phyloP scores from a whole-genome alignment of 73 alveolate genomes.

The Tetrahymena thermophila region DNA sequence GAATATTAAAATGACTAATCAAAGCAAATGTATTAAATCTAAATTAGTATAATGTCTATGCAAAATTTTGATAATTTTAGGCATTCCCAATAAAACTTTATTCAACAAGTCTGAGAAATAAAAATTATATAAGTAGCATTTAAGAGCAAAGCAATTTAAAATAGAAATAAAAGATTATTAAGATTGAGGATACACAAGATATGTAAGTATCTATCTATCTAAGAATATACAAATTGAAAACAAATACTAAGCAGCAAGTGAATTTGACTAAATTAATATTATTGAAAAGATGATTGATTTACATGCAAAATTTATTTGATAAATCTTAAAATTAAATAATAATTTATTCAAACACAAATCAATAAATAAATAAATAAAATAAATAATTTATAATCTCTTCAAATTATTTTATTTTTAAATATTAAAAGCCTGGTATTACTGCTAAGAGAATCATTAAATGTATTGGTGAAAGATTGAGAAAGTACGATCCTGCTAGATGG shows the following conservation, averaged over 20 bases:
- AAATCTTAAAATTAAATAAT: not conserved
- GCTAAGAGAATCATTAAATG: slow-evolving; percentile 73
- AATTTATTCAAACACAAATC: not conserved
- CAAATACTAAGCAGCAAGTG: not conserved
- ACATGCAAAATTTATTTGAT: not conserved
- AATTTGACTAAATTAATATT: not conserved
- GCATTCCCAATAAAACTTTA: not conserved
- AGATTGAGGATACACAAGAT: not conserved
- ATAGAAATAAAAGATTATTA: not conserved
- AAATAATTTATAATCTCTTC: not conserved
- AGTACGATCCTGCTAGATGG: slow-evolving; percentile 73
- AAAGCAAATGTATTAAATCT: not conserved
- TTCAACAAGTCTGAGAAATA: not conserved
- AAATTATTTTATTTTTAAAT: not conserved
- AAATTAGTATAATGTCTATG: not conserved
- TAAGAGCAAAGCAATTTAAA: not conserved
- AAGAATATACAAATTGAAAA: not conserved
- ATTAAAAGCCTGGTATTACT: slow-evolving; percentile 33
- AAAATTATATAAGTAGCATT: not conserved
- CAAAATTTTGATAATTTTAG: not conserved
- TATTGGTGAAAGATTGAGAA: slow-evolving; percentile 76
- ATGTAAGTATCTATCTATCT: not conserved
- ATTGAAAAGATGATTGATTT: not conserved
- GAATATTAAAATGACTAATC: not conserved
- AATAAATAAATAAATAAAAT: too few relatives aligned